Evolutionary conservation across 164 flowering plant species (phyloP).

Genomic region (Tetracentron sinense): DNA sequence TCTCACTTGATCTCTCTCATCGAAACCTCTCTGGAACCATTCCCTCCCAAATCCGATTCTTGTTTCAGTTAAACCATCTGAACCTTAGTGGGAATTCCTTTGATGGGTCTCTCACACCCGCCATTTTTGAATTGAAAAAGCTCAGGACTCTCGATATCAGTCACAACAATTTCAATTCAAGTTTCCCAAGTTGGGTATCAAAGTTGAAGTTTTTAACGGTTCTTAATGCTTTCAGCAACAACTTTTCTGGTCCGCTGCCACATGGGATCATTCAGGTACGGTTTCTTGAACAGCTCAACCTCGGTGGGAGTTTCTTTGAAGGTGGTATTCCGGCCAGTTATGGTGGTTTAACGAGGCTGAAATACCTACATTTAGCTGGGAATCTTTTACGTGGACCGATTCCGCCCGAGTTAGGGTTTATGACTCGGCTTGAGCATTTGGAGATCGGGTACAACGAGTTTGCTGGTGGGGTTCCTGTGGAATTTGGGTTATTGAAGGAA

Average conservation of each 20-base stretch:
- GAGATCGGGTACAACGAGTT: conserved; percentile 82
- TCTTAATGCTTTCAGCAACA: conserved; percentile 79
- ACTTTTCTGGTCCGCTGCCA: conserved; percentile 72
- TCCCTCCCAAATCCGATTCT: conserved; percentile 39
- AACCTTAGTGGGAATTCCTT: conserved; percentile 71
- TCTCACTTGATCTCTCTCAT: conserved; percentile 62
- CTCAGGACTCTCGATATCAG: conserved; percentile 68
- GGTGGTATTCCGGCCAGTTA: conserved; percentile 59
- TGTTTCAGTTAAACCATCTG: conserved; percentile 43
- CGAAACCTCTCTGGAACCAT: conserved; percentile 75
- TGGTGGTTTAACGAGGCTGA: conserved; percentile 46
- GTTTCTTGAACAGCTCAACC: conserved; percentile 62
- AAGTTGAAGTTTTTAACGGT: conserved; percentile 41
- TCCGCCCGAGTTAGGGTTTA: conserved; percentile 51
- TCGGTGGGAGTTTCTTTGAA: conserved; percentile 87
- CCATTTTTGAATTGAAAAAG: conserved; percentile 45
- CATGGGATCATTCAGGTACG: conserved; percentile 37
- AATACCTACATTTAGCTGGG: conserved; percentile 61
- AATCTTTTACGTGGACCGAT: conserved; percentile 52
- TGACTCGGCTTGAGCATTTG: conserved; percentile 46
- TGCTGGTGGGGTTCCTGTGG: conserved; percentile 42
- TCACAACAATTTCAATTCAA: conserved; percentile 64
- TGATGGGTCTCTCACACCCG: conserved; percentile 50
- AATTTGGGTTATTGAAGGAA: conserved; percentile 35
- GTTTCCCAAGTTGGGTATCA: conserved; percentile 66